Percentiles rank a stretch among this genome's conserved stretches.
Conservation (phyloP, 2,329 filamentous ascomycete genomes). For the Trichoderma citrinoviride region DNA sequence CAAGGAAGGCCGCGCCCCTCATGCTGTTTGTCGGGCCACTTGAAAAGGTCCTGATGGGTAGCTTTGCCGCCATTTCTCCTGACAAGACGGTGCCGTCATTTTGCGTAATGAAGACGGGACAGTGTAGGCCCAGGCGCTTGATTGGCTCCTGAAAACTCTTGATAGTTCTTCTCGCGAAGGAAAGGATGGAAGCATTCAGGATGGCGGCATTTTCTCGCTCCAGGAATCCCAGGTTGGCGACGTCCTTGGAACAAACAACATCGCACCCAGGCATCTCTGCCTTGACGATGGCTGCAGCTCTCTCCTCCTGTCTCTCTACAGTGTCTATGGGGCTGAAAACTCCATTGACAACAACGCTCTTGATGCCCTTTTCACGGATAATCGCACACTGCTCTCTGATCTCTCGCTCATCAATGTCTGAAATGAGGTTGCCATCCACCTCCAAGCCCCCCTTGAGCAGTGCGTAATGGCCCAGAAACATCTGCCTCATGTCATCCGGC, state of each 20-base stretch:
- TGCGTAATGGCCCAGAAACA: slow-evolving; percentile 47
- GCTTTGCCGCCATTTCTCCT: slow-evolving; percentile 49
- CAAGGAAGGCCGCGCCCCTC: slow-evolving; percentile 60
- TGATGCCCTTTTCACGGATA: slow-evolving; percentile 44
- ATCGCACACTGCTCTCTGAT: slow-evolving; percentile 40
- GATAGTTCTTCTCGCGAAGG: slow-evolving; percentile 57
- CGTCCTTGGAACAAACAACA: slow-evolving; percentile 51
- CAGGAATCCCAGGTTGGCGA: slow-evolving; percentile 54
- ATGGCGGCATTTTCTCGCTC: slow-evolving; percentile 65
- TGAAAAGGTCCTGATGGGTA: slow-evolving; percentile 62
- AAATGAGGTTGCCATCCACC: slow-evolving; percentile 49
- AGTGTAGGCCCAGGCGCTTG: slow-evolving; percentile 46
- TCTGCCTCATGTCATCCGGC: slow-evolving; percentile 47
- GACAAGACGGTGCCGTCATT: slow-evolving; percentile 62
- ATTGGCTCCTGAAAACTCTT: slow-evolving; percentile 54
- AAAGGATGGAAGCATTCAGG: slow-evolving; percentile 60
- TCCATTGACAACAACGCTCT: slow-evolving; percentile 47
- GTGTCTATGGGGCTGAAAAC: slow-evolving; percentile 55
- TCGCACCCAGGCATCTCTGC: slow-evolving; percentile 41
- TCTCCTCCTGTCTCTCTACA: slow-evolving; percentile 48
- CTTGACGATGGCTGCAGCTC: slow-evolving; percentile 43
- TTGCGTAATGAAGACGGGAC: slow-evolving; percentile 59
- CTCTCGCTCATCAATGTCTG: slow-evolving; percentile 43
- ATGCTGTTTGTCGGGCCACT: slow-evolving; percentile 64
- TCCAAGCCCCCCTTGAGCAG: slow-evolving; percentile 51